phyloP scores from a whole-genome alignment of 164 flowering plant species.

The Macadamia integrifolia region DNA sequence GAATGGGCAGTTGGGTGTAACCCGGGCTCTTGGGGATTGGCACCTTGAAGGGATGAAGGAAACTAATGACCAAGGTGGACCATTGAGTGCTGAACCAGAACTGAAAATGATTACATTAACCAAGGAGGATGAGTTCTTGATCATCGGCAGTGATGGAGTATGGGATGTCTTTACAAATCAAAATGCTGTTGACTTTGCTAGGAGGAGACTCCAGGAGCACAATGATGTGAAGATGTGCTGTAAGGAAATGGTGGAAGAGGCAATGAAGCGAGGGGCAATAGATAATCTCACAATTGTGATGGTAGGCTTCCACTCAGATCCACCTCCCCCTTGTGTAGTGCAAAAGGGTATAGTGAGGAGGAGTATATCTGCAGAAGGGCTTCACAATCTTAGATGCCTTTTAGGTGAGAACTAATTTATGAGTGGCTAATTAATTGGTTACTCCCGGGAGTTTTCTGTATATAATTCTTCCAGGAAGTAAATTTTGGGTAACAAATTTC shows the following conservation, averaged over 20 bases:
- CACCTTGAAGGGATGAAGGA: slow-evolving; percentile 79
- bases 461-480: slow-evolving; percentile 8
- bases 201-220: slow-evolving; percentile 75
- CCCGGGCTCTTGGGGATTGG: slow-evolving; percentile 95
- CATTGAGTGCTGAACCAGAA: slow-evolving; percentile 91
- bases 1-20: slow-evolving; percentile 74
- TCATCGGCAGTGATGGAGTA: slow-evolving; percentile 84
- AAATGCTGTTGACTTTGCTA: slow-evolving; percentile 72
- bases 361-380: slow-evolving; percentile 83
- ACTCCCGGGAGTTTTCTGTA: not conserved
- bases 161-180: slow-evolving; percentile 89
- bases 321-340: slow-evolving; percentile 42
- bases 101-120: slow-evolving; percentile 56
- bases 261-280: slow-evolving; percentile 54
- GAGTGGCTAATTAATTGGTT: not conserved
- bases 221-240: slow-evolving; percentile 71
- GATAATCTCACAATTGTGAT: slow-evolving; percentile 83
- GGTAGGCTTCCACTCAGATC: slow-evolving; percentile 69
- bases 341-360: slow-evolving; percentile 42
- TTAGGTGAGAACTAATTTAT: slow-evolving; percentile 24
- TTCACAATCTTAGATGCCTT: slow-evolving; percentile 48
- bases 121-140: slow-evolving; percentile 79
- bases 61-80: slow-evolving; percentile 38
- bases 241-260: slow-evolving; percentile 76
- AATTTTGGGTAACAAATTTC: not conserved